A percentile compares a stretch with the other conserved stretches of the same genome.
Conservation (phyloP, 2,329 filamentous ascomycete genomes). For the Didymella pomorum region DNA sequence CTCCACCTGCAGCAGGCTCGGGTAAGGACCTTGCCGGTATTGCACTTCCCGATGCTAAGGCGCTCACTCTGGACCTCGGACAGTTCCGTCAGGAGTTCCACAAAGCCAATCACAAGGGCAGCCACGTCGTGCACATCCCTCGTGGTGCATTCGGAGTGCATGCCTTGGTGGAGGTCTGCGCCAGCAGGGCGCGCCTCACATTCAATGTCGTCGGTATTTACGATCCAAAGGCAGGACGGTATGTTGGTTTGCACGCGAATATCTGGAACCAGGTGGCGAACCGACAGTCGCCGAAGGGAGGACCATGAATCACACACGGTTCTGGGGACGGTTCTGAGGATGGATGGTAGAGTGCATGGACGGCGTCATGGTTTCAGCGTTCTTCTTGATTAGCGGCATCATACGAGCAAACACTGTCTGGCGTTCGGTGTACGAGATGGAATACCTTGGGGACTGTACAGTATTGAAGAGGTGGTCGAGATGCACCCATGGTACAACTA, state of each 20-base stretch:
- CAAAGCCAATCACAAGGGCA: slow-evolving; percentile 28
- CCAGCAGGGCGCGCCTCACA: slow-evolving; percentile 51
- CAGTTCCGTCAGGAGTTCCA: slow-evolving; percentile 36
- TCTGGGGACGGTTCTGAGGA: too few species aligned
- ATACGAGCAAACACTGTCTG: not conserved
- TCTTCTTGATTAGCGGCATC: too few species aligned
- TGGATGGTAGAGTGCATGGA: slow-evolving; percentile 1
- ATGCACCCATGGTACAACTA: not conserved
- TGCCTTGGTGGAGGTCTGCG: slow-evolving; percentile 58
- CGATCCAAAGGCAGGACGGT: slow-evolving; percentile 54
- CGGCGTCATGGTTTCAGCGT: not conserved
- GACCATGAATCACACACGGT: slow-evolving; percentile 1
- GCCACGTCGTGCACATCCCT: slow-evolving; percentile 41
- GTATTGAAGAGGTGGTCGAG: not conserved
- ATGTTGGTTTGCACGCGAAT: slow-evolving; percentile 39
- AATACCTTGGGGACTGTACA: slow-evolving; percentile 7
- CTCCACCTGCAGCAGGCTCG: slow-evolving; percentile 24
- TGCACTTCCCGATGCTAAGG: slow-evolving; percentile 37
- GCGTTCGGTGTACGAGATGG: slow-evolving; percentile 9
- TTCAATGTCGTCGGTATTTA: slow-evolving; percentile 57
- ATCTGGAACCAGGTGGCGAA: slow-evolving; percentile 40
- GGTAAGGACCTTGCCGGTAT: slow-evolving; percentile 29
- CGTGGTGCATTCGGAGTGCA: slow-evolving; percentile 56
- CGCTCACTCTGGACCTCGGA: slow-evolving; percentile 38
- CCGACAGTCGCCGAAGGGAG: slow-evolving; percentile 52